phyloP scores from a whole-genome alignment of 2,329 filamentous ascomycete genomes.

The Hypoxylon sp. region DNA sequence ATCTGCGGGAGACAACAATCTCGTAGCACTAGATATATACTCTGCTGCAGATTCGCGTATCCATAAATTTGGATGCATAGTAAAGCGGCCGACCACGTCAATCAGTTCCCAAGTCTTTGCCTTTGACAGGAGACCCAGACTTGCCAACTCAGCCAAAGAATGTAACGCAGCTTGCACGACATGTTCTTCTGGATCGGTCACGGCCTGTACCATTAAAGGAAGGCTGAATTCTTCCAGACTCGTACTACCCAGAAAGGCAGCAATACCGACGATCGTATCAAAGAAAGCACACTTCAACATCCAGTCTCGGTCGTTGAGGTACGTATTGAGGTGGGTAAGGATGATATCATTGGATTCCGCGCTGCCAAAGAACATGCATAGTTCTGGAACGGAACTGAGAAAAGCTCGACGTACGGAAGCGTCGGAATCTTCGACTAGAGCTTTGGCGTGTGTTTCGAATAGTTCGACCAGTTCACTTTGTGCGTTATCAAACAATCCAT shows the following conservation, averaged over 20 bases:
- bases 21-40: slow-evolving; percentile 83
- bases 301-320: slow-evolving; percentile 97
- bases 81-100: slow-evolving; percentile 85
- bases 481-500: slow-evolving; percentile 90
- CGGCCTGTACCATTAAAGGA: slow-evolving; percentile 93
- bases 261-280: slow-evolving; percentile 93
- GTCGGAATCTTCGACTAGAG: slow-evolving; percentile 88
- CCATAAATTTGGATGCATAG: slow-evolving; percentile 95
- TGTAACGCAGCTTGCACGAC: slow-evolving; percentile 93
- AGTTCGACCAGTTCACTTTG: slow-evolving; percentile 84
- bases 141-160: slow-evolving; percentile 89
- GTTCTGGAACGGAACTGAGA: slow-evolving; percentile 87
- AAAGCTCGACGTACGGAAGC: slow-evolving; percentile 91
- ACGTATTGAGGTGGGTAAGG: slow-evolving; percentile 95
- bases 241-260: slow-evolving; percentile 88
- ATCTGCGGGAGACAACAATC: slow-evolving; percentile 83
- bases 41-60: slow-evolving; percentile 90
- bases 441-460: slow-evolving; percentile 91
- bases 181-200: slow-evolving; percentile 93
- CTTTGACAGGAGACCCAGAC: slow-evolving; percentile 87
- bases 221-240: slow-evolving; percentile 96
- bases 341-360: slow-evolving; percentile 96
- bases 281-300: slow-evolving; percentile 97
- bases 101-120: slow-evolving; percentile 90
- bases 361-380: slow-evolving; percentile 96